A percentile compares a stretch with the other conserved stretches of the same genome.
Evolutionary conservation across 2,329 filamentous ascomycete genomes (phyloP).

Genomic region (Cytospora chrysosperma): DNA sequence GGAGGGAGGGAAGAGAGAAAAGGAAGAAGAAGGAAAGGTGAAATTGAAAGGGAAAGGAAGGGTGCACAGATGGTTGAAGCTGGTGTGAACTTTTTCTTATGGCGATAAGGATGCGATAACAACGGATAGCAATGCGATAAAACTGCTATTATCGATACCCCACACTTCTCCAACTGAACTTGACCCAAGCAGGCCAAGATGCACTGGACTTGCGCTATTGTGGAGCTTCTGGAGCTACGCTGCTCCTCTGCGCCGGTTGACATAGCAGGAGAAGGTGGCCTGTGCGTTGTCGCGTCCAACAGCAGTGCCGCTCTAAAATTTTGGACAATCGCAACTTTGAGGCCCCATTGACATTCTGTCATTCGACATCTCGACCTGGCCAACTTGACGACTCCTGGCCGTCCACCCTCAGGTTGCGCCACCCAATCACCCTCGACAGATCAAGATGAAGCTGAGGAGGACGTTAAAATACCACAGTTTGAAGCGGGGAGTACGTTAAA

Average conservation of each 20-base stretch:
- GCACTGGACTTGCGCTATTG: background rate
- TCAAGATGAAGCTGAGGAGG: slow-evolving; percentile 52
- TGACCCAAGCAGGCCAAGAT: background rate
- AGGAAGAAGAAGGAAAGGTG: too few species aligned
- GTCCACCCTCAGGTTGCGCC: slow-evolving; percentile 2
- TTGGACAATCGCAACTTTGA: slow-evolving; percentile 16
- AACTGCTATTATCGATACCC: background rate
- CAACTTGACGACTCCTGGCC: slow-evolving; percentile 13
- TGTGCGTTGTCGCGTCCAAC: background rate
- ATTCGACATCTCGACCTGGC: background rate
- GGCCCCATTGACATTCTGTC: background rate
- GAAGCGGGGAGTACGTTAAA: slow-evolving; percentile 58
- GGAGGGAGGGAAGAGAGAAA: background rate
- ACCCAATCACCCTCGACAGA: slow-evolving; percentile 19
- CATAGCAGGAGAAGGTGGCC: background rate
- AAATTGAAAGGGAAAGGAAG: background rate
- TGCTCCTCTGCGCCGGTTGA: background rate
- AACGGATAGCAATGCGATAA: slow-evolving; percentile 9
- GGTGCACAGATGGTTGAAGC: background rate
- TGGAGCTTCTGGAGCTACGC: background rate
- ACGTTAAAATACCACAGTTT: slow-evolving; percentile 66
- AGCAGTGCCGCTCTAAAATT: slow-evolving; percentile 16
- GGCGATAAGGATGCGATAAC: slow-evolving; percentile 8
- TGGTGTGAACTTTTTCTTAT: slow-evolving; percentile 16
- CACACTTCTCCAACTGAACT: background rate